Base-by-base conservation (phyloP, 2,329 filamentous ascomycete species). In the Venturia oleaginea region DNA sequence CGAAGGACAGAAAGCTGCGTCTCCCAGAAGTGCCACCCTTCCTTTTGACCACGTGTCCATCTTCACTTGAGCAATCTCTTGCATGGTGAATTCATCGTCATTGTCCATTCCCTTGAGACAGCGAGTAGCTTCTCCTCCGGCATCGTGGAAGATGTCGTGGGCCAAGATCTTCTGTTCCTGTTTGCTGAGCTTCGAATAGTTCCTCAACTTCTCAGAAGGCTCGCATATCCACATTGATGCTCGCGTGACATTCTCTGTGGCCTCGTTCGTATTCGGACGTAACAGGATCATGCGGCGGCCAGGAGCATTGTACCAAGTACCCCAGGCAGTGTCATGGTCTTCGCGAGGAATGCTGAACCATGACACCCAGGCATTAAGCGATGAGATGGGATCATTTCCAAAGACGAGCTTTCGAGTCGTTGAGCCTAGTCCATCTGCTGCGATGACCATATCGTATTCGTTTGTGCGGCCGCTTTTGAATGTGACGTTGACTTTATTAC, bases 21-120 rank as follows among this genome's bases (percentile, higher is more conserved):
- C 76, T 6, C 76, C 76, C 1, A 77, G 65, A 4, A 78, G 67
- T 7, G 65, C 74, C 7, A 72, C 68, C n/a, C 73, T 71, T 8
- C 74, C 73, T 22, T 71, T 69, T 0, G 69, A 70, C 72, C 74
- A 77, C 2, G 67, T 62, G 2, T 72, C 66, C 67, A 78, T 71
- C 57, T 73, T 74, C 55, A 78, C 72, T 59, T 77, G 74, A 6
- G 71, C 75, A n/a, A 76, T 69, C 22, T 76, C 73, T 37, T 78
- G 73, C 65, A 75, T 76, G 68, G 81, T 81, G 67, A 79, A 81
- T 64, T 81, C 76, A 0, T 76, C 68, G 0, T 74, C 69, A 0
- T 68, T 69, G 34, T 73, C 68, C 76, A 81, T 77, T 1, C 69
- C 77, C 8, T 72, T 66, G 0, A 80, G 59, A 2, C 77, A 69